phyloP scores from a whole-genome alignment of 2,329 filamentous ascomycete genomes.

The Parastagonospora nodorum region DNA sequence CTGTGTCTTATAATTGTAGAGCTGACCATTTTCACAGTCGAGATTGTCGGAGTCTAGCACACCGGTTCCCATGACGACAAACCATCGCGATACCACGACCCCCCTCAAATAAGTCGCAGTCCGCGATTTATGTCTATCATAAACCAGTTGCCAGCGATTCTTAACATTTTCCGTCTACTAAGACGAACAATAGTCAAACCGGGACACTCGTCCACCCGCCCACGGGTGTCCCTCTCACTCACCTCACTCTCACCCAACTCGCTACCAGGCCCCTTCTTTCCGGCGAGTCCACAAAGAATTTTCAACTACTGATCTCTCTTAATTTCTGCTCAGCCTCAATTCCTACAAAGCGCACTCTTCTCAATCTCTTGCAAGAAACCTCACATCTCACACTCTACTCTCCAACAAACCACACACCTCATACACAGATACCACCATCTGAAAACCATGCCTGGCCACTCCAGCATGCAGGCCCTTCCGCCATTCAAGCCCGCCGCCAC shows the following conservation, averaged over 20 bases:
- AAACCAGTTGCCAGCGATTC: not conserved
- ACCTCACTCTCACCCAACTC: not conserved
- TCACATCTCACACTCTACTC: no score
- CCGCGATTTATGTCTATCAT: no score
- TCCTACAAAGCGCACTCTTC: no score
- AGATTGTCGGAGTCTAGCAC: no score
- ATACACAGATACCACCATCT: not conserved
- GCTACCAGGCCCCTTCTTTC: slow-evolving; percentile 12
- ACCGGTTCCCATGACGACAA: no score
- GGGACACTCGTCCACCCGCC: slow-evolving; percentile 6
- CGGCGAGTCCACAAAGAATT: not conserved
- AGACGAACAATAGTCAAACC: slow-evolving; percentile 14
- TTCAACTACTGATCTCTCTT: not conserved
- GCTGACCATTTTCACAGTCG: no score
- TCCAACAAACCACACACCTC: not conserved
- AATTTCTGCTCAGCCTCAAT: no score
- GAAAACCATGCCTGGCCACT: not conserved
- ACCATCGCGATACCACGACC: no score
- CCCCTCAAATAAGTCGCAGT: no score
- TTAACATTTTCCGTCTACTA: not conserved
- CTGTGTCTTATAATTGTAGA: no score
- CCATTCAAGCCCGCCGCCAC: slow-evolving; percentile 20
- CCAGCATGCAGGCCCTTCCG: slow-evolving; percentile 5
- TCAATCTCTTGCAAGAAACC: no score
- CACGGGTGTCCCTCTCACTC: slow-evolving; percentile 21